phyloP scores from a whole-genome alignment of 345 rosid species.

The Nasturtium officinale region DNA sequence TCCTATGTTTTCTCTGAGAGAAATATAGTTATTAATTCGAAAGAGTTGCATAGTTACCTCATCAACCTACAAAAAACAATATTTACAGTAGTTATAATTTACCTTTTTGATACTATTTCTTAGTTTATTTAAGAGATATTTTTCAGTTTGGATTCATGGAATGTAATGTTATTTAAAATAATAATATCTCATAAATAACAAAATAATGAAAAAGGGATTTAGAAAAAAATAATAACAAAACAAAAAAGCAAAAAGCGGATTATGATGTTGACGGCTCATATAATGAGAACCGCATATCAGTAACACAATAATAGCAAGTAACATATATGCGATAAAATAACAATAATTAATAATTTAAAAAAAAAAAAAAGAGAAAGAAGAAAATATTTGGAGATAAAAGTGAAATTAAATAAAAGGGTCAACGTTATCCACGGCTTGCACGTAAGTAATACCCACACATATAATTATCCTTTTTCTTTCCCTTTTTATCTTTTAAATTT shows the following conservation, averaged over 20 bases:
- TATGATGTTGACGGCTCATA: constrained; percentile 22
- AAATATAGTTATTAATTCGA: not conserved
- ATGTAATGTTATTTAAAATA: not conserved
- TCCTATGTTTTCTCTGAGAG: not conserved
- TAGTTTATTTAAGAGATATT: not conserved
- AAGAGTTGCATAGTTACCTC: constrained; percentile 7
- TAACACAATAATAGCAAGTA: constrained; percentile 39
- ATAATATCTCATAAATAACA: constrained; percentile 3
- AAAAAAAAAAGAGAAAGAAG: not conserved
- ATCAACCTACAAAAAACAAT: not conserved
- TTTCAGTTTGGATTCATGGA: not conserved
- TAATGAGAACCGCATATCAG: constrained; percentile 32
- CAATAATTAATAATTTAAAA: constrained; percentile 4
- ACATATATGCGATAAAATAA: constrained; percentile 37
- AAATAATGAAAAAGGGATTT: not conserved
- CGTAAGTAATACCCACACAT: constrained; percentile 44
- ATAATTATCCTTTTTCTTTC: constrained; percentile 25
- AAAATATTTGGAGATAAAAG: constrained; percentile 22
- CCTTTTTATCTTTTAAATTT: not conserved
- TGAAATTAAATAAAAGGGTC: constrained; percentile 32
- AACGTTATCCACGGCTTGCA: constrained; percentile 49
- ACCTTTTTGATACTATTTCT: not conserved
- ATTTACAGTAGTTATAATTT: not conserved
- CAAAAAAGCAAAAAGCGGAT: constrained; percentile 13
- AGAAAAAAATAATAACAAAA: not conserved